Base-by-base conservation (phyloP, 305 asterid genomes). In the Fraxinus latifolia region DNA sequence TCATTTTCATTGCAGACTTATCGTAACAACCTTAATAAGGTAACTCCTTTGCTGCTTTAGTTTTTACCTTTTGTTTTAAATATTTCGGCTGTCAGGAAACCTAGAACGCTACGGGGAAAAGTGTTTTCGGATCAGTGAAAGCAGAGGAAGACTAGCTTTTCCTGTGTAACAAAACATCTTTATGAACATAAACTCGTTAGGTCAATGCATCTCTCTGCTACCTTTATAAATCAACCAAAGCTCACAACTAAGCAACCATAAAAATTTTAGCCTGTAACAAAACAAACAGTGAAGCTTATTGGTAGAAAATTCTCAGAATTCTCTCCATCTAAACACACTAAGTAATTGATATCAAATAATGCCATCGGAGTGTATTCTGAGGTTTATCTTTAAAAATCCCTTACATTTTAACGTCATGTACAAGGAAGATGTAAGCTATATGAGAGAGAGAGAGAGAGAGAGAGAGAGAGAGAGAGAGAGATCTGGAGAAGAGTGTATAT, bases 1-100 rank as follows among this genome's bases (percentile, higher is more conserved):
- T 76, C 60, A 42, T 84, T 87, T 81, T 74, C 76, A 19, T 88
- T 87, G 87, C 97, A 96, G 99, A 96, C 99, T 0, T 96, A 85
- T 74, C 97, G 98, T 67, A 96, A 96, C 97, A 96, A 96, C 93
- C 97, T 96, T 68, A 96, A 93, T 85, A 96, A 96, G 99, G 98
- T 94, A 89, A 86, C 62, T 34, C 32, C 36, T 86, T 62, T 82
- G 84, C 79, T 85, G 42, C 78, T 39, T 21, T 74, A 25, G 17
- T 71, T 42, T 82, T 7, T 37, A 73, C 68, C 37, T 82, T 76
- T 77, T 47, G 73, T 70, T 81, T 79, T 39, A 37, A 77, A 8
- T 74, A 60, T 42, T 80, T 77, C 55, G 27, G 15, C 82, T 67
- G 71, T 58, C 60, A 74, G 74, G 62, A 70, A 67, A 39, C 19